Percentiles rank a stretch among this genome's conserved stretches.
Conservation (phyloP, 2,329 filamentous ascomycete genomes). For the Microcyclospora tardicrescens region DNA sequence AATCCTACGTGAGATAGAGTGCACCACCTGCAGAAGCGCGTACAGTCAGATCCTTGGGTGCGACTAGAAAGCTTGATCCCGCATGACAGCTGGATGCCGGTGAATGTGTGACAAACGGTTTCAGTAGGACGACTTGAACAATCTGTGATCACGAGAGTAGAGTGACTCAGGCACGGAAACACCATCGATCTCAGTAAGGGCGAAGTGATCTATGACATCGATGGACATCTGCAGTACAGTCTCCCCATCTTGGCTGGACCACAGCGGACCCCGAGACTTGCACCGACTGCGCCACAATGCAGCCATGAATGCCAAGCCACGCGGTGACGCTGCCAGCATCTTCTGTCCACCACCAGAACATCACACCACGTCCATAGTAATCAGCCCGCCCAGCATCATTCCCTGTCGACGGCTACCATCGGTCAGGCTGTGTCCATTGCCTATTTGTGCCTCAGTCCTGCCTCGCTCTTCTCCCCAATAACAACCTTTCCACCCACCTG, state of each 20-base stretch:
- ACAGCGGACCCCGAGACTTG: background rate
- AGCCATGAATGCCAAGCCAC: background rate
- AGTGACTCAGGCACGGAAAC: no score
- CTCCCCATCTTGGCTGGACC: background rate
- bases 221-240: background rate
- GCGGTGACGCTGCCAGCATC: background rate
- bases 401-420: background rate
- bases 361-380: background rate
- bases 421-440: background rate
- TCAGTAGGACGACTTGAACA: no score
- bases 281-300: background rate
- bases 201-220: background rate
- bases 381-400: background rate
- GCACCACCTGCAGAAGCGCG: no score
- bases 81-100: no score
- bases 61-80: no score
- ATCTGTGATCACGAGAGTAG: no score
- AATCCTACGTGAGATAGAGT: no score
- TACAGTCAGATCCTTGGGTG: no score
- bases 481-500: background rate
- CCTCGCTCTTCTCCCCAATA: background rate
- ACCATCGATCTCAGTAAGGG: no score
- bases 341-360: background rate
- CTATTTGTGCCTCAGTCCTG: constrained; percentile 1
- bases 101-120: no score